A percentile compares a stretch with the other conserved stretches of the same genome.
phyloP scores from a whole-genome alignment of 2,329 filamentous ascomycete genomes.

The Catunica adiposa region DNA sequence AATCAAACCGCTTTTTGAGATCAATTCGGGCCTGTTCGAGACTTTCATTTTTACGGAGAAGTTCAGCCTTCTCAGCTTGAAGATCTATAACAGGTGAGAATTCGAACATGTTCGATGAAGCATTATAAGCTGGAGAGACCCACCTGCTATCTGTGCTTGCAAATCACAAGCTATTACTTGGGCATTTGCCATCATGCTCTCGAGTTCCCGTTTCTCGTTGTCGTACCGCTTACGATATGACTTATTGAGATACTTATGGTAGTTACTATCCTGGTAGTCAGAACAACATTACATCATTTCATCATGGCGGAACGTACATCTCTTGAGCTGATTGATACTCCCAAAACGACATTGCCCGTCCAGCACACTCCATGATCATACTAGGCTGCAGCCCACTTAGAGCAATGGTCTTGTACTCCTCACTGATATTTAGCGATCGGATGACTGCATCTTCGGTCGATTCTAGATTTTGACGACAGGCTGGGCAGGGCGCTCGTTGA shows the following conservation, averaged over 20 bases:
- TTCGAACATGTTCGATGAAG: too few species aligned
- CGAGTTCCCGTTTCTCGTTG: constrained; percentile 45
- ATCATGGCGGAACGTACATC: constrained; percentile 37
- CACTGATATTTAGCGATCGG: constrained; percentile 56
- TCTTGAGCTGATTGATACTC: constrained; percentile 73
- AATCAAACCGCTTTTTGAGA: constrained; percentile 51
- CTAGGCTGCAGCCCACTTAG: constrained; percentile 68
- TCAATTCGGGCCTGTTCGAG: constrained; percentile 49
- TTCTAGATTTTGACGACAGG: constrained; percentile 50
- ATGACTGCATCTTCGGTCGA: constrained; percentile 62
- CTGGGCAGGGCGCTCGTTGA: constrained; percentile 47
- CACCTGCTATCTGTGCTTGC: constrained; percentile 46
- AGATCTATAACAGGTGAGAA: constrained; percentile 27
- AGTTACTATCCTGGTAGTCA: constrained; percentile 22
- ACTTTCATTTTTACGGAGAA: constrained; percentile 58
- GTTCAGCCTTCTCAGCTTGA: constrained; percentile 41
- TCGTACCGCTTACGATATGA: constrained; percentile 54
- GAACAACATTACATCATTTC: neutral
- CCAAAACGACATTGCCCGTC: constrained; percentile 67
- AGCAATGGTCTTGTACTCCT: constrained; percentile 80
- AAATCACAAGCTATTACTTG: constrained; percentile 27
- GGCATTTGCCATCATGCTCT: constrained; percentile 62
- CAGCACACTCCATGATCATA: constrained; percentile 73
- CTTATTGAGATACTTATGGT: constrained; percentile 60
- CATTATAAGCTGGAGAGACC: neutral